Evolutionary conservation across 176 grass and related monocot genomes (phyloP).

Genomic region (Triticum aestivum): IWGSC_CS_RefSeq_v2.1 NC_057799.1:184621824-184622323

Average conservation of each 20-base stretch:
- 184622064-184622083: neutral
- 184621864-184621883: no score
- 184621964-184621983: conserved; percentile 49
- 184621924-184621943: conserved; percentile 1
- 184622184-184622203: conserved; percentile 7
- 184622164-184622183: conserved; percentile 1
- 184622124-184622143: neutral
- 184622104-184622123: neutral
- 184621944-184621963: conserved; percentile 35
- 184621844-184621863: no score
- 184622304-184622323: neutral
- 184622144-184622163: neutral
- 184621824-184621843: no score
- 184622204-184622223: neutral
- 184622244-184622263: neutral
- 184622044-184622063: neutral
- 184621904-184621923: no score
- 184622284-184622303: no score
- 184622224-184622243: neutral
- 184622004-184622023: neutral
- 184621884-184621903: no score
- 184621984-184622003: conserved; percentile 41
- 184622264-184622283: no score
- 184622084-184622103: conserved; percentile 13
- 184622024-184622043: neutral